A percentile compares a stretch with the other conserved stretches of the same genome.
Conservation (phyloP, 345 rosid species). For the Sonneratia caseolaris region DNA sequence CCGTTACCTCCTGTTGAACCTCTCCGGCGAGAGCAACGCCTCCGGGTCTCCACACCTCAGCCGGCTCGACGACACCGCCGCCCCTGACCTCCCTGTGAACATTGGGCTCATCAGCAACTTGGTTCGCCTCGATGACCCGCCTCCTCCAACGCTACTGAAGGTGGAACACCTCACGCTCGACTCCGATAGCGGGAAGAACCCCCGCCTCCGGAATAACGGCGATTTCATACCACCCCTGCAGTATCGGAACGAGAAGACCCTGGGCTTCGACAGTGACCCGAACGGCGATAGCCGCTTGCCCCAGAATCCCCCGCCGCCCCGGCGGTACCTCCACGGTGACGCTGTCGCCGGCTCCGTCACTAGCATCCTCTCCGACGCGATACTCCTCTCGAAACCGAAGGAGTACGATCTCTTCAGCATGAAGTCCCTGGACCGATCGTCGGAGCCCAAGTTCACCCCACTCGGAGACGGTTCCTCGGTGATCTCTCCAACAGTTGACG, state of each 20-base stretch:
- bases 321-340: conserved; percentile 69
- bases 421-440: conserved; percentile 35
- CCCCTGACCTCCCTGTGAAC: no score
- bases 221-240: conserved; percentile 63
- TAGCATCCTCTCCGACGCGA: conserved; percentile 53
- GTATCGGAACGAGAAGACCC: conserved; percentile 72
- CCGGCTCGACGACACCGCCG: no score
- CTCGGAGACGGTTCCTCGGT: conserved; percentile 46
- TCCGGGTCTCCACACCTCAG: no score
- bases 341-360: conserved; percentile 60
- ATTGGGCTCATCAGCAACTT: no score
- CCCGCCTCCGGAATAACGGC: conserved; percentile 38
- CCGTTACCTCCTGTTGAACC: no score
- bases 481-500: conserved; percentile 31
- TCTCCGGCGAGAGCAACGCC: no score
- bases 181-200: no score
- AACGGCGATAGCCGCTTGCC: conserved; percentile 79
- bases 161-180: no score
- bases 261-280: conserved; percentile 52
- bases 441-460: conserved; percentile 17
- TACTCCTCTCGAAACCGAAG: conserved; percentile 68
- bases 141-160: no score
- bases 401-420: conserved; percentile 70
- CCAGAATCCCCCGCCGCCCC: conserved; percentile 64
- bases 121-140: no score